A percentile compares a stretch with the other conserved stretches of the same genome.
Conservation (phyloP, 345 rosid genomes). For the Hypericum perforatum region DNA sequence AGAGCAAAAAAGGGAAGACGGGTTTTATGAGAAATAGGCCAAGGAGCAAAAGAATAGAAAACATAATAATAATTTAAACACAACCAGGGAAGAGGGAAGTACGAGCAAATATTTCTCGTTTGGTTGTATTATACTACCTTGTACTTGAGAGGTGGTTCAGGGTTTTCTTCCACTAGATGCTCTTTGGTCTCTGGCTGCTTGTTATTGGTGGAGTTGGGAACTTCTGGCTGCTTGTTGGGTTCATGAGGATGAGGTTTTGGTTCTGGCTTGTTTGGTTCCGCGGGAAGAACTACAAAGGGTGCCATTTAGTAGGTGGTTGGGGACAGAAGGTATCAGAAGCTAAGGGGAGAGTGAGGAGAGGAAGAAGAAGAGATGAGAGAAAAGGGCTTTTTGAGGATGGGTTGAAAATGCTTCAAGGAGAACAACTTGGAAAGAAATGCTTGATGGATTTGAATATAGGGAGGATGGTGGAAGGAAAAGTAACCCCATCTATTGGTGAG, state of each 20-base stretch:
- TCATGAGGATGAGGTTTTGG: constrained; percentile 7
- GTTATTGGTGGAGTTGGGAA: neutral
- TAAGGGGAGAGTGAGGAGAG: neutral
- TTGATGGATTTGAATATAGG: no score
- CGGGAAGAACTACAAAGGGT: constrained; percentile 12
- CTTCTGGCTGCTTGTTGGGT: constrained; percentile 13
- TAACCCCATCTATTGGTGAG: no score
- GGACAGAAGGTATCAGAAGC: constrained; percentile 20
- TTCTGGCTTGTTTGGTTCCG: constrained; percentile 30
- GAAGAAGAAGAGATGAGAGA: constrained; percentile 11
- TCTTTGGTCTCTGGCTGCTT: constrained; percentile 20
- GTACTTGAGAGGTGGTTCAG: constrained; percentile 35
- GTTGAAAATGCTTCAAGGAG: neutral
- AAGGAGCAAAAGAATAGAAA: neutral
- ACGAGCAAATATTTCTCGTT: neutral
- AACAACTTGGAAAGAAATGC: no score
- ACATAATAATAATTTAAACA: neutral
- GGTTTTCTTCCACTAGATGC: neutral
- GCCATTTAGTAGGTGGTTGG: neutral
- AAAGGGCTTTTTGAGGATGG: constrained; percentile 11
- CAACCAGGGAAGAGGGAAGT: no score
- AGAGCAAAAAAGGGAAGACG: neutral
- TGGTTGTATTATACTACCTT: constrained; percentile 31
- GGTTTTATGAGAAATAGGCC: no score
- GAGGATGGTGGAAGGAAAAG: no score